phyloP scores from a whole-genome alignment of 2,329 filamentous ascomycete genomes.

The Arthroderma uncinatum region DNA sequence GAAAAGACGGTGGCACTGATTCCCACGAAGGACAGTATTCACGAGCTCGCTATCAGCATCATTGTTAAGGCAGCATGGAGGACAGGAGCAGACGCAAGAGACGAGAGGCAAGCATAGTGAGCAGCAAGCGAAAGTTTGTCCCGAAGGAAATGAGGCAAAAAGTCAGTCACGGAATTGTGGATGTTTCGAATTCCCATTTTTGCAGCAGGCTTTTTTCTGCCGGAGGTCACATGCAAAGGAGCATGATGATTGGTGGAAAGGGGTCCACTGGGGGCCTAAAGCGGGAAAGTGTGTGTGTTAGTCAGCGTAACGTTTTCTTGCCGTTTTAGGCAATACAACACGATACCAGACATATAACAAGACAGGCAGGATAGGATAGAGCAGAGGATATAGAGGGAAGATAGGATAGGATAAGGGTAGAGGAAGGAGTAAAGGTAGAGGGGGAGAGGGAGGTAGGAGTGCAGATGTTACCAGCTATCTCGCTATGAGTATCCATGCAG shows the following conservation, averaged over 20 bases:
- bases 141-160: conserved; percentile 1
- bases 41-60: neutral
- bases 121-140: neutral
- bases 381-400: neutral
- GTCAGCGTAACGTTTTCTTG: neutral
- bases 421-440: neutral
- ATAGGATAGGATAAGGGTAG: neutral
- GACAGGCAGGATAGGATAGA: neutral
- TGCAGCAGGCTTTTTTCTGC: neutral
- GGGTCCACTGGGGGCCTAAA: neutral
- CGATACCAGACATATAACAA: too few relatives aligned
- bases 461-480: neutral
- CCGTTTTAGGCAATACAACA: neutral
- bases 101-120: conserved; percentile 5
- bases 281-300: neutral
- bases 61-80: conserved; percentile 6
- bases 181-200: conserved; percentile 1
- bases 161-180: conserved; percentile 6
- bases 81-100: conserved; percentile 7
- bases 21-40: conserved; percentile 17
- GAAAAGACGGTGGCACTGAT: conserved; percentile 14
- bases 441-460: neutral
- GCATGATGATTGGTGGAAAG: neutral
- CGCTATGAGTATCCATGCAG: neutral
- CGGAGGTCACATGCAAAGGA: neutral